Evolutionary conservation across 371 early-diverging fungal genomes (phyloP).

Genomic region (Funneliformis caledonium): DNA sequence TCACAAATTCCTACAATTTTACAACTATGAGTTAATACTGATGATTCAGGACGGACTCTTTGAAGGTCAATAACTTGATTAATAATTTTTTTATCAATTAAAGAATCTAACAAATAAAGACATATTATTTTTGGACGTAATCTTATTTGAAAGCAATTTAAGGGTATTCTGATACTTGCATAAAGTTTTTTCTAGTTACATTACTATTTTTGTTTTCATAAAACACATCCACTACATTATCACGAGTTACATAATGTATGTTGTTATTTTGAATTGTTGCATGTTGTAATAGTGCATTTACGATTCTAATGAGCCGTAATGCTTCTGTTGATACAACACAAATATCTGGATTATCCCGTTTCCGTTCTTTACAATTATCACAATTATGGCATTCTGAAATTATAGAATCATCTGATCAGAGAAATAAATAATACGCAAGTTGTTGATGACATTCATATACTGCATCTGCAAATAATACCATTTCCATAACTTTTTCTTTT

Average conservation of each 20-base stretch:
- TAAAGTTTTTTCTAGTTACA: not conserved
- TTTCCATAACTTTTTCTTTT: not conserved
- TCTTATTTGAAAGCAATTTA: not conserved
- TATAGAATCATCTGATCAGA: not conserved
- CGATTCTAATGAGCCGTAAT: not conserved
- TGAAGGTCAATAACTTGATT: not conserved
- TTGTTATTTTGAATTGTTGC: not conserved
- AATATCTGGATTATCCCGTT: not conserved
- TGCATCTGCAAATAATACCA: not conserved
- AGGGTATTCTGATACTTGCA: not conserved
- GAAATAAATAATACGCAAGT: not conserved
- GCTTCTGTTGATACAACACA: not conserved
- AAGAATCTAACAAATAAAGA: not conserved
- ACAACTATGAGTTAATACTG: not conserved
- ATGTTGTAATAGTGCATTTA: not conserved
- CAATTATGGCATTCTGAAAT: not conserved
- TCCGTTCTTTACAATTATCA: not conserved
- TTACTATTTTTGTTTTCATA: not conserved
- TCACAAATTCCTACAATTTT: conserved; percentile 14
- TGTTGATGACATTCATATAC: not conserved
- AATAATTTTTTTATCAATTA: not conserved
- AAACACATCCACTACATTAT: not conserved
- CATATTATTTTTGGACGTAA: not conserved
- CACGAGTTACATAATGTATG: not conserved
- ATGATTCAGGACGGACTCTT: not conserved